Base-by-base conservation (phyloP, 2,329 filamentous ascomycete genomes). In the Phaeophleospora eucalypticola region DNA sequence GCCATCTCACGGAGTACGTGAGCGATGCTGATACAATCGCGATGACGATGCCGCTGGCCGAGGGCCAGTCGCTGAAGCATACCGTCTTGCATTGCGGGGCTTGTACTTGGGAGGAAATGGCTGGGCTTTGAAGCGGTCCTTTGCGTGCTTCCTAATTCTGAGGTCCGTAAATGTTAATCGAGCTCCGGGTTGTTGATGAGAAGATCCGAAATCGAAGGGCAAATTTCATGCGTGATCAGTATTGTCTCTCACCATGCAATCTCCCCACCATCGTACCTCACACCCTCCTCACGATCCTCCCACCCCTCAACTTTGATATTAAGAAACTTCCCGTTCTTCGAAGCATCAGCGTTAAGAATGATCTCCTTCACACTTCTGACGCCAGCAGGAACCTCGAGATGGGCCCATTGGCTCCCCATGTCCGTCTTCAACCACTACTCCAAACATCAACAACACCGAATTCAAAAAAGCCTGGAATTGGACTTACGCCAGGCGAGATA, bases 1-100 rank as follows among this genome's bases (percentile, higher is more conserved):
- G 49, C n/a, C 49, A 51, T 43, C 15, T n/a, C 8, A 48, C 49
- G 4, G 24, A 51, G n/a, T 48, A 51, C 33, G 38, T 41, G 12
- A 24, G 35, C 2, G 35, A 51, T 10, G 49, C 41, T 20, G 45
- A 33, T 21, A 51, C 49, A 2, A 35, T 51, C 17, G 45, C 41
- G 32, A 8, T 51, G n/a, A 16, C 42, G 19, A 34, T 51, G 3
- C 49, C 49, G 6, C 33, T 51, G 4, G 41, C 27, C 4, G 24
- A 39, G 14, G 49, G 37, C 2, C n/a, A 24, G 37, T 19, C 36
- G 37, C 24, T 51, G 34, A 48, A 51, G 29, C 49, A 51, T 35
- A 48, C 35, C 4, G 45, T 51, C 15, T 42, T 51, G 49, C 49
- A 48, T 42, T 9, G 15, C 17, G 46, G 46, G 17, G 41, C 33